A percentile compares a stretch with the other conserved stretches of the same genome.
Conservation (phyloP, 495 filamentous ascomycete species). For the Neurospora sublineolata region DNA sequence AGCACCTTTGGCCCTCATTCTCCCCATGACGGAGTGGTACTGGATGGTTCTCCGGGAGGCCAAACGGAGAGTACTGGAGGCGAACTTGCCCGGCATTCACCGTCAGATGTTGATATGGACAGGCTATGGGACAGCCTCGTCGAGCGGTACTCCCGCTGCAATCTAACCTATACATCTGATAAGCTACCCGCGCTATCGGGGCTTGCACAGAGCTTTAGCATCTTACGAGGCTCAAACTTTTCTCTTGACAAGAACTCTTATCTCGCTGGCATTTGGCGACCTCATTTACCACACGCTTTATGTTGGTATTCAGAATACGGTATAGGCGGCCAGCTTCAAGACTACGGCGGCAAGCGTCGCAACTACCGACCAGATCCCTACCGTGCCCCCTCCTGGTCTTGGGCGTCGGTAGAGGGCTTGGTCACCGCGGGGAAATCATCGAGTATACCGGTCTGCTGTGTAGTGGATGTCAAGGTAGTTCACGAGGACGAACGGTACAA, state of each 20-base stretch:
- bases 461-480: not conserved
- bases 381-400: not conserved
- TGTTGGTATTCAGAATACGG: not conserved
- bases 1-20: not conserved
- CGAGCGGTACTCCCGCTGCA: not conserved
- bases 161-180: not conserved
- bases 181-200: not conserved
- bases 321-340: too few species aligned
- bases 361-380: not conserved
- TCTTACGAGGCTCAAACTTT: not conserved
- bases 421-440: not conserved
- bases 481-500: not conserved
- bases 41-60: not conserved
- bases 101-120: not conserved
- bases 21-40: not conserved
- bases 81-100: not conserved
- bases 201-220: not conserved
- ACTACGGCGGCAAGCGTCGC: not conserved
- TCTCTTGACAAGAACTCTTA: not conserved
- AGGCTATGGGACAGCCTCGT: not conserved
- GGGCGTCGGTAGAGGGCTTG: not conserved
- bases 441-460: not conserved
- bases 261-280: not conserved
- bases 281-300: not conserved
- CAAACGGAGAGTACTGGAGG: not conserved